Percentiles rank a stretch among this genome's conserved stretches.
phyloP scores from a whole-genome alignment of 202 grass and related monocot genomes.

The Setaria viridis region DNA sequence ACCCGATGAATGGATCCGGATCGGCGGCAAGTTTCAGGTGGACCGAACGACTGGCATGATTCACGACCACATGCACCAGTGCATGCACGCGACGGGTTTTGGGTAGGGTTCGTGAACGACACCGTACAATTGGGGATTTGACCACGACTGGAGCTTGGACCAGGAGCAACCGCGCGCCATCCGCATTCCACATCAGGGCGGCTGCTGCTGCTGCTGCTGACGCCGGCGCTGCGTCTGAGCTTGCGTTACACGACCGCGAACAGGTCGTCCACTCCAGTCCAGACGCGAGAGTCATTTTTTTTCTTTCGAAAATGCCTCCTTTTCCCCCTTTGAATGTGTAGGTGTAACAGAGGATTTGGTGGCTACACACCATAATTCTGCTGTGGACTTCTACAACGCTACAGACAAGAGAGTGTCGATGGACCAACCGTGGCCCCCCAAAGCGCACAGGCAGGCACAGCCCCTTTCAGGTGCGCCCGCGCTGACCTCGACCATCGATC shows the following conservation, averaged over 20 bases:
- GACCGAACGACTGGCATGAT: not conserved
- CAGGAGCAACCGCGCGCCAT: not conserved
- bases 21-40: not conserved
- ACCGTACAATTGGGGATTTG: not conserved
- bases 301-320: not conserved
- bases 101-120: not conserved
- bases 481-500: not conserved
- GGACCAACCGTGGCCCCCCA: conserved; percentile 13
- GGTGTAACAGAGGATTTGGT: not conserved
- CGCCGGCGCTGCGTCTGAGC: not conserved
- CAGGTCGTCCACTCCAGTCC: not conserved
- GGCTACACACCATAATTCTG: not conserved
- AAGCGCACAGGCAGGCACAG: not conserved
- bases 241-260: not conserved
- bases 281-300: not conserved
- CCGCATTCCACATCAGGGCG: too few species aligned
- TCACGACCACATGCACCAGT: not conserved
- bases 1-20: not conserved
- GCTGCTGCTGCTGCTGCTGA: not conserved
- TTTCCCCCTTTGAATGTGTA: not conserved
- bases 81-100: not conserved
- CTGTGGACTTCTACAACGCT: not conserved
- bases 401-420: not conserved
- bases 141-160: not conserved
- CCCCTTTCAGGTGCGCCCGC: conserved; percentile 2